Base-by-base conservation (phyloP, 257 asterid genomes). In the Solanum dulcamara region DNA sequence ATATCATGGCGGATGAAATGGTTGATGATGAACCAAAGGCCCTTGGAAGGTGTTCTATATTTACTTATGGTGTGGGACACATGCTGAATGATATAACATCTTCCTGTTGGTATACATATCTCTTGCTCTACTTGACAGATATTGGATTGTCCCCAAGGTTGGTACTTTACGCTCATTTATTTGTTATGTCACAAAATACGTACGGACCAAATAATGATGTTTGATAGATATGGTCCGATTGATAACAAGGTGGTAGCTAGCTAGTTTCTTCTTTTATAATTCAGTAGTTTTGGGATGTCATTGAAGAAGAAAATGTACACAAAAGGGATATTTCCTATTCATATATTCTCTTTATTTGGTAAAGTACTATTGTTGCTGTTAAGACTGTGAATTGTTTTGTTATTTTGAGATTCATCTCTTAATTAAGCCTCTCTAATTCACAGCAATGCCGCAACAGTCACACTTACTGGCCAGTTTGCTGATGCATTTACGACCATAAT, bases 41-140 rank as follows among this genome's bases (percentile, higher is more conserved):
- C 51, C 87, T 93, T 11, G 90, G 90, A 74, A 91, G 99, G 89
- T 82, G 92, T 51, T 90, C 92, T 6, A 89, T 94, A 42, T 80
- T 92, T 83, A 92, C 91, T 83, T 96, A 94, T 81, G 99, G 97
- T 44, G 94, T 94, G 77, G 99, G 99, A 7, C 99, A 96, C 68
- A 94, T 96, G 97, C 88, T 96, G 55, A 96, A 96, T 89, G 99
- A 96, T 90, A 91, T 96, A 83, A 96, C 98, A 84, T 91, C 97
- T n/a, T 93, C 98, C 15, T 94, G 99, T 82, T 96, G 99, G 99
- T 96, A 94, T 88, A 94, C 99, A n/a, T 96, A 96, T 90, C 97
- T 96, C 90, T 86, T 96, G 82, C 94, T 96, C 77, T 96, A 94
- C 89, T 88, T 96, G 92, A 94, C 96, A 18, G 97, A 93, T 59